Base-by-base conservation (phyloP, 1,284 basidiomycete species). In the Melampsora medusae region DNA sequence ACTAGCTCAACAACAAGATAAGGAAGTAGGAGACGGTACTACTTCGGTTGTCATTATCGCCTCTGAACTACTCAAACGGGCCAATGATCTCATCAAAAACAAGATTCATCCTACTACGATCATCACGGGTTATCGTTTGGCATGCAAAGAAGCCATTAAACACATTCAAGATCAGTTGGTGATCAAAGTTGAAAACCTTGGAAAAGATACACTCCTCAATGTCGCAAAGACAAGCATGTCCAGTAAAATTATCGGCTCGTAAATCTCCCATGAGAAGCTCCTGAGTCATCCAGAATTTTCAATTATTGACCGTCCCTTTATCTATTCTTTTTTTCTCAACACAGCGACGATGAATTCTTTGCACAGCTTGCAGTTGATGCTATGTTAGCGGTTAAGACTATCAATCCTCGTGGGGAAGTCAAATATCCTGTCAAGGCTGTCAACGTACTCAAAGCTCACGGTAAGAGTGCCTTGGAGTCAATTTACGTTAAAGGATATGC, bases 341-440 rank as follows among this genome's bases (percentile, higher is more conserved):
- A 68, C 80, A 95, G 96, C 76, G 97, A 99, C 83, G 96, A 98
- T 82, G 96, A 98, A 83, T 87, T 99, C 78, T 99, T 99, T 84
- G 94, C 96, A 16, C 93, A 96, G 67, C 92, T 99, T 88, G 95
- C 96, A 69, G 97, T 99, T 19, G 95, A 99, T 81, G 97, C 97
- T 46, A 99, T 99, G 94, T 88, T 96, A 56, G 91, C 97, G 2
- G 97, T 99, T 78, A 95, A 91, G 86, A 96, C 94, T 5, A 89
- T 93, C 79, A 99, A 99, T 84, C 86, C 90, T 78, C 90, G 94
- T 77, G 97, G 97, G 49, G 97, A 99, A 84, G 91, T 92, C 82
- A 99, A 97, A 85, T 99, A 99, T 85, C 97, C 97, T 9, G 97
- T 99, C 80, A 99, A 99, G 86, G 97, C 97, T 1, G 97, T 99